Percentiles rank a stretch among this genome's conserved stretches.
Evolutionary conservation across 2,329 filamentous ascomycete species (phyloP).

Genomic region (Nemania sp.): DNA sequence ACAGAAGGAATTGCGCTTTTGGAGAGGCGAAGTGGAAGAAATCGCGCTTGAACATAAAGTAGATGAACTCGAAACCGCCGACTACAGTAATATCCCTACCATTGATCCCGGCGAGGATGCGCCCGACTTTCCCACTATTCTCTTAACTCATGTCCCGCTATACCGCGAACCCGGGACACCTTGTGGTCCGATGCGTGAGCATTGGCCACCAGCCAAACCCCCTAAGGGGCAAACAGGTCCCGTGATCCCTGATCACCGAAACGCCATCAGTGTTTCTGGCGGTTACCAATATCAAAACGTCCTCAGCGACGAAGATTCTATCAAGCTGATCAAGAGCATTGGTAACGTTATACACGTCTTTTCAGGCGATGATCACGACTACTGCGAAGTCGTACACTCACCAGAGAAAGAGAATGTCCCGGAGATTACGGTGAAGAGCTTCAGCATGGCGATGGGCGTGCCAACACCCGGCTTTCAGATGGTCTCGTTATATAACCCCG

Average conservation of each 20-base stretch:
- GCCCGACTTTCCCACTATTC: constrained; percentile 78
- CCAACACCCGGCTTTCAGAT: constrained; percentile 84
- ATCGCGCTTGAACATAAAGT: constrained; percentile 61
- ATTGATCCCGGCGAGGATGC: constrained; percentile 48
- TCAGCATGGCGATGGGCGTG: constrained; percentile 96
- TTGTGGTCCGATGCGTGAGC: constrained; percentile 85
- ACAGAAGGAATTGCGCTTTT: constrained; percentile 67
- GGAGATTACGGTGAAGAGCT: constrained; percentile 94
- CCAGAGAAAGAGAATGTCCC: constrained; percentile 65
- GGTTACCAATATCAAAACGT: constrained; percentile 99
- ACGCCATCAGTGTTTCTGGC: constrained; percentile 73
- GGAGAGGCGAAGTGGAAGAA: constrained; percentile 62
- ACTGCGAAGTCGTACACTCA: constrained; percentile 86
- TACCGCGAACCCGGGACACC: constrained; percentile 81
- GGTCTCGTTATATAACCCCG: constrained; percentile 88
- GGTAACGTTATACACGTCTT: constrained; percentile 86
- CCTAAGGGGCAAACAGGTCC: constrained; percentile 59
- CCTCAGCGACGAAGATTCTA: constrained; percentile 74
- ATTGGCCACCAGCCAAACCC: constrained; percentile 71
- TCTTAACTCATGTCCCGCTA: constrained; percentile 89
- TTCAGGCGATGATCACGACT: constrained; percentile 96
- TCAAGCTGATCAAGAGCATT: constrained; percentile 73
- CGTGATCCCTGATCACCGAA: constrained; percentile 66
- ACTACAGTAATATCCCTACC: constrained; percentile 45
- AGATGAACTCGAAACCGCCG: constrained; percentile 58